Conservation (phyloP, 2,329 filamentous ascomycete genomes). For the Macrophomina pseudophaseolina region DNA sequence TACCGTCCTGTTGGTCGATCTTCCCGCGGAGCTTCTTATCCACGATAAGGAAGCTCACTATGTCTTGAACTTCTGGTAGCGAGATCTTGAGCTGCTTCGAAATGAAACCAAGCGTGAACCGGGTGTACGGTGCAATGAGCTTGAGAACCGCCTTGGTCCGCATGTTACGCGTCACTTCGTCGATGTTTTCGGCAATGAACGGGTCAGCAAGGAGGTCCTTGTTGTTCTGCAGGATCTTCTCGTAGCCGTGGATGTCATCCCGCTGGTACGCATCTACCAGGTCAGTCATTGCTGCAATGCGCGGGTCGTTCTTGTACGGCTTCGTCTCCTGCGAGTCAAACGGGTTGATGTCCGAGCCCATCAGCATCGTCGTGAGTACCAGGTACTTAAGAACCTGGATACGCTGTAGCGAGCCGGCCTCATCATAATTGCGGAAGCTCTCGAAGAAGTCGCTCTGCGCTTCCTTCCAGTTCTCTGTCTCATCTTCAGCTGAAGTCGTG, state of each 20-base stretch:
- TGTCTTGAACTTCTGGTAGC: constrained; percentile 87
- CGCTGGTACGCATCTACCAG: constrained; percentile 95
- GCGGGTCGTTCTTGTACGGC: constrained; percentile 93
- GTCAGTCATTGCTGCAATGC: constrained; percentile 96
- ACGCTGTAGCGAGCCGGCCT: constrained; percentile 92
- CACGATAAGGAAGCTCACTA: constrained; percentile 91
- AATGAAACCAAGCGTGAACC: constrained; percentile 87
- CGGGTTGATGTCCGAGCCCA: constrained; percentile 97
- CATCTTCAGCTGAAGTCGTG: constrained; percentile 30
- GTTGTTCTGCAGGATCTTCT: constrained; percentile 84
- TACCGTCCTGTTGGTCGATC: constrained; percentile 87
- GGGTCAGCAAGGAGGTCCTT: constrained; percentile 87
- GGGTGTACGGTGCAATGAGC: constrained; percentile 91
- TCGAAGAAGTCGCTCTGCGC: constrained; percentile 98
- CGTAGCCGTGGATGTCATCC: constrained; percentile 91
- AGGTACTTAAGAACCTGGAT: constrained; percentile 98
- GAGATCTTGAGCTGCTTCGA: constrained; percentile 86
- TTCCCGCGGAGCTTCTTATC: constrained; percentile 85
- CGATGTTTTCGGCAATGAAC: constrained; percentile 98
- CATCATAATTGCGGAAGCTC: constrained; percentile 98
- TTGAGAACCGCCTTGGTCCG: constrained; percentile 94
- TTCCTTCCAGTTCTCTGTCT: constrained; percentile 89
- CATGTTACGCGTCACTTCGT: constrained; percentile 98
- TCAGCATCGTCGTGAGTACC: constrained; percentile 95
- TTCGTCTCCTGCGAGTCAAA: constrained; percentile 99